phyloP scores from a whole-genome alignment of 75 land plant genomes.

The Selaginella moellendorffii region DNA sequence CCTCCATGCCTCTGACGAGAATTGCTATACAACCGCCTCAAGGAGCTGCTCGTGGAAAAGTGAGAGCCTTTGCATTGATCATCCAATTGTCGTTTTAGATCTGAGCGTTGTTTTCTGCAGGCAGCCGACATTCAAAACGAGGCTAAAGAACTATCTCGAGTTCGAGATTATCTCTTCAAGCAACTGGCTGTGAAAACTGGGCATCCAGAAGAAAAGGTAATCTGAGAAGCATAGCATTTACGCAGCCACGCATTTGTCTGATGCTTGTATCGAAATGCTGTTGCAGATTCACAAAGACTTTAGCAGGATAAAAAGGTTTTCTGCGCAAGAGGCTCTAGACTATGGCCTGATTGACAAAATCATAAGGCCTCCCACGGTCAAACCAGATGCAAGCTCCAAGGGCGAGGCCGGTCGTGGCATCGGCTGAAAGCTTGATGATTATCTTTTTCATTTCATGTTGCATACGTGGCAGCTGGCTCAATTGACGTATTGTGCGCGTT shows the following conservation, averaged over 20 bases:
- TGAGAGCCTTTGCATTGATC: constrained; percentile 11
- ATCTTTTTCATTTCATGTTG: background rate
- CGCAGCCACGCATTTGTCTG: too few species aligned
- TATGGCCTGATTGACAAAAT: constrained; percentile 83
- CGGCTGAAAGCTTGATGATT: constrained; percentile 26
- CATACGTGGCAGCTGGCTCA: too few species aligned
- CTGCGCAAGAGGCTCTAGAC: constrained; percentile 67
- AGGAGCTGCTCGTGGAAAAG: constrained; percentile 92
- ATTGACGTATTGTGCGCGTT: too few species aligned
- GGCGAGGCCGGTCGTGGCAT: constrained; percentile 35
- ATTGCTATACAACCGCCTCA: constrained; percentile 68
- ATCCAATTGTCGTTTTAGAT: background rate
- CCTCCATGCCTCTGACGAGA: constrained; percentile 61
- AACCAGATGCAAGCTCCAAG: constrained; percentile 43
- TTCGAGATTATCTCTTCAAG: constrained; percentile 52
- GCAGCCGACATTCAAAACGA: constrained; percentile 89
- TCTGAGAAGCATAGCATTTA: background rate
- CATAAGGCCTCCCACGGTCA: constrained; percentile 52
- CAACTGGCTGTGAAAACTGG: constrained; percentile 73
- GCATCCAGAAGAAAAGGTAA: constrained; percentile 80
- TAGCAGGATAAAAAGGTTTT: constrained; percentile 53
- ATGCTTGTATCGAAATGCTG: background rate
- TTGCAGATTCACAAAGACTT: constrained; percentile 70
- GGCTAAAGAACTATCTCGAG: constrained; percentile 69
- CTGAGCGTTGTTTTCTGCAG: constrained; percentile 23